Evolutionary conservation across 805 yeast species (phyloP).

Genomic region (Suhomyces tanzawaensis): DNA sequence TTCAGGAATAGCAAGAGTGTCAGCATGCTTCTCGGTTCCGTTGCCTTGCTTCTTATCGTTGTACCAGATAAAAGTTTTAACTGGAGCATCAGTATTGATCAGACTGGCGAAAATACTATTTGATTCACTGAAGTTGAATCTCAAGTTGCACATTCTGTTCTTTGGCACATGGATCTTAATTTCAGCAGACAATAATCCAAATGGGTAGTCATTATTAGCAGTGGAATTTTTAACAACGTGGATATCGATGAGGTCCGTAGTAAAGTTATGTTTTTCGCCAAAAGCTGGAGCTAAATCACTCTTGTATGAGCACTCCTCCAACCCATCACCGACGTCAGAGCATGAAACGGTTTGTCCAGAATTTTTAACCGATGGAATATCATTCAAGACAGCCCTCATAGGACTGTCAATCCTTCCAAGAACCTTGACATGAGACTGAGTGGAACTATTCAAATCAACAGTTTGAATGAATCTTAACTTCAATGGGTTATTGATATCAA

Average conservation of each 20-base stretch:
- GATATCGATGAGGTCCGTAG: slow-evolving; percentile 47
- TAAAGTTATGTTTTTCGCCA: slow-evolving; percentile 8
- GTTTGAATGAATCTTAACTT: slow-evolving; percentile 70
- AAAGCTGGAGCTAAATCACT: slow-evolving; percentile 46
- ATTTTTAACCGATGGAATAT: slow-evolving; percentile 62
- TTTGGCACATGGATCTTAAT: slow-evolving; percentile 55
- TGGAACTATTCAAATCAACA: slow-evolving; percentile 43
- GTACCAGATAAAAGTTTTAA: slow-evolving; percentile 57
- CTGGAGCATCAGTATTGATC: slow-evolving; percentile 46
- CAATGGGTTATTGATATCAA: slow-evolving; percentile 59
- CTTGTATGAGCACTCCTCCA: slow-evolving; percentile 52
- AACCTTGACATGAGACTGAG: slow-evolving; percentile 41
- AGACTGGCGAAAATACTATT: slow-evolving; percentile 20
- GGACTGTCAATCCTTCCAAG: slow-evolving; percentile 50
- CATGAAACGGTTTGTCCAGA: slow-evolving; percentile 33
- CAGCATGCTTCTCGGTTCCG: slow-evolving; percentile 3
- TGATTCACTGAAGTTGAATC: slow-evolving; percentile 52
- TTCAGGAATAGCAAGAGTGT: slow-evolving; percentile 31
- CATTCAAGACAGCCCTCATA: slow-evolving; percentile 46
- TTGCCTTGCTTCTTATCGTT: slow-evolving; percentile 30
- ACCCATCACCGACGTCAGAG: slow-evolving; percentile 39
- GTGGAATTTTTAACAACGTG: slow-evolving; percentile 52
- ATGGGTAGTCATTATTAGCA: slow-evolving; percentile 44
- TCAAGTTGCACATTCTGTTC: slow-evolving; percentile 62
- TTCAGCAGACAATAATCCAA: slow-evolving; percentile 66